Evolutionary conservation across 495 filamentous ascomycete species (phyloP), one percentile per base, ranked within the genome.

Genomic region (Xylaria palmicola): DNA sequence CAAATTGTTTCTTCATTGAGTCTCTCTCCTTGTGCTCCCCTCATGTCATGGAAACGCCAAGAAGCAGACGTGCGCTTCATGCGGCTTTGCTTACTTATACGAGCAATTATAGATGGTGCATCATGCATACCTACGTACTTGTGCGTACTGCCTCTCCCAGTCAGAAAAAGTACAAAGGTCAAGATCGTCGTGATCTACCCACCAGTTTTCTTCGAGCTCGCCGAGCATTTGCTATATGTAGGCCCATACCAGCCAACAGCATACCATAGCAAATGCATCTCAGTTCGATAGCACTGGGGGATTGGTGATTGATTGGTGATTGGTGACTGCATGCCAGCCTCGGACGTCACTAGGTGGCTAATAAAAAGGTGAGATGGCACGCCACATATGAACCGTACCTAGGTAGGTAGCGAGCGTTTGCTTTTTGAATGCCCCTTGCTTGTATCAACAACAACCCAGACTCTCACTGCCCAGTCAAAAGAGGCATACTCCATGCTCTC

Each of bases 401-500:
- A n/a, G n/a, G n/a, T n/a, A n/a, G n/a, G n/a, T n/a, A 43, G 37
- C 26, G 39, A 56, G 52, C 52, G 20, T 41, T 1, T 30, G 39
- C 37, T 56, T 27, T 43, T 22, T 32, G 39, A 34, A 56, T 44
- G 6, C 26, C n/a, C 39, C 22, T 56, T 9, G 9, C 17, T 56
- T 56, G 15, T n/a, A n/a, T n/a, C n/a, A n/a, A n/a, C n/a, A n/a
- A 26, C 39, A 43, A 44, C 39, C 32, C 15, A n/a, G 53, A 9
- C 24, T 56, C 15, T 26, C 22, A 39, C 27, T n/a, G n/a, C n/a
- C n/a, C 26, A 24, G 13, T 29, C 8, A 17, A 44, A 22, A 48
- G 62, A 54, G 39, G n/a, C n/a, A n/a, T n/a, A n/a, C n/a, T n/a
- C n/a, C 60, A 58, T 61, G 39, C 27, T 57, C 50, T 45, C 54